Conservation (phyloP, 31 red algal genomes). For the Endocladia muricata region DNA sequence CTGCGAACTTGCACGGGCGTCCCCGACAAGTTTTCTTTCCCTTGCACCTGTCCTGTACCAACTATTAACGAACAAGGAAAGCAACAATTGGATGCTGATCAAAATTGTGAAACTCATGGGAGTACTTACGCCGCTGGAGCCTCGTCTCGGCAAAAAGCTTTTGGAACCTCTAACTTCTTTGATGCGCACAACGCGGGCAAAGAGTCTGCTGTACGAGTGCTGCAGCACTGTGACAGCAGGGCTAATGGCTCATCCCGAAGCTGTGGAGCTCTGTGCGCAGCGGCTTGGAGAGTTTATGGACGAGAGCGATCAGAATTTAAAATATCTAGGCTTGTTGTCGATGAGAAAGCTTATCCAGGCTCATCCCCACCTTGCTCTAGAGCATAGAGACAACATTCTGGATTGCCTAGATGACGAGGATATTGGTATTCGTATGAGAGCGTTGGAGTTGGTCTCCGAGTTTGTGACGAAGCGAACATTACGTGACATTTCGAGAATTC, state of each 20-base stretch:
- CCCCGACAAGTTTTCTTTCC: constrained; percentile 76
- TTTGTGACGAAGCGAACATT: constrained; percentile 78
- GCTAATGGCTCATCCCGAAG: constrained; percentile 65
- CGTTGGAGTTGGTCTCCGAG: constrained; percentile 81
- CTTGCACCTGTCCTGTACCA: constrained; percentile 79
- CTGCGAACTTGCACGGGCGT: constrained; percentile 80
- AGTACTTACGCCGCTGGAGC: constrained; percentile 78
- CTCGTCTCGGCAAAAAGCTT: constrained; percentile 88
- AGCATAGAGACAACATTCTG: constrained; percentile 85
- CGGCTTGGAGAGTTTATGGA: constrained; percentile 83
- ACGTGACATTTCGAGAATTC: constrained; percentile 76
- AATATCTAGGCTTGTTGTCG: constrained; percentile 88
- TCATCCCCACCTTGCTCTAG: constrained; percentile 65
- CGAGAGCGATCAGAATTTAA: constrained; percentile 95
- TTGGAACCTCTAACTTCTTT: constrained; percentile 72
- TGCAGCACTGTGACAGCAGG: constrained; percentile 75
- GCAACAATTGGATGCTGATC: constrained; percentile 99
- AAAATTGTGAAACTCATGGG: constrained; percentile 98
- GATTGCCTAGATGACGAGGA: constrained; percentile 96
- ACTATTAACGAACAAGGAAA: constrained; percentile 74
- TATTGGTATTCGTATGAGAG: constrained; percentile 85
- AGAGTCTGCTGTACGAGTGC: constrained; percentile 96
- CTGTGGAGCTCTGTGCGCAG: constrained; percentile 68
- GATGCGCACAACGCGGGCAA: constrained; percentile 89
- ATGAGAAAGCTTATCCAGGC: constrained; percentile 72